phyloP scores from a whole-genome alignment of 1,284 basidiomycete genomes.

The Cryptococcus sp. region DNA sequence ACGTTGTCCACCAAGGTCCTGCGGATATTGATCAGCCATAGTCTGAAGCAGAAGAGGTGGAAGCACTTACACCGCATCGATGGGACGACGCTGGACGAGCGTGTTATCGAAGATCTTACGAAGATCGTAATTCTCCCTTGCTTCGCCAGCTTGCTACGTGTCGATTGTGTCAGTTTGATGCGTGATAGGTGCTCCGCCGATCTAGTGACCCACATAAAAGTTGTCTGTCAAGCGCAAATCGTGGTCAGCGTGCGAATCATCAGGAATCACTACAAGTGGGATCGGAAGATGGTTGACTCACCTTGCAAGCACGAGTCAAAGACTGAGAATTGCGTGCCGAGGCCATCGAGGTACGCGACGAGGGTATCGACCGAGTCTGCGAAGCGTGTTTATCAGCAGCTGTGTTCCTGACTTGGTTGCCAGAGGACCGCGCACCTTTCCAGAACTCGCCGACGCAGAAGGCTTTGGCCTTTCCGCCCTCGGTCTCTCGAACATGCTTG shows the following conservation, averaged over 20 bases:
- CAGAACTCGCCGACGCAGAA: constrained; percentile 62
- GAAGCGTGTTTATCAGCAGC: background rate
- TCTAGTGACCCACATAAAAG: constrained; percentile 54
- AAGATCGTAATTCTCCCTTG: constrained; percentile 58
- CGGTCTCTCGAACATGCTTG: constrained; percentile 56
- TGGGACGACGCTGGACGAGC: constrained; percentile 59
- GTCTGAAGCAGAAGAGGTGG: background rate
- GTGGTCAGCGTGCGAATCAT: background rate
- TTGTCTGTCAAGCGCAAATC: constrained; percentile 41
- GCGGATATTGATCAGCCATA: background rate
- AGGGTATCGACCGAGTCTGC: constrained; percentile 49
- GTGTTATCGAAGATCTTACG: constrained; percentile 61
- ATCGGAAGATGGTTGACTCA: constrained; percentile 12
- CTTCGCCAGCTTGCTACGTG: constrained; percentile 55
- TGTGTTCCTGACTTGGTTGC: background rate
- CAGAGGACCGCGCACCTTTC: constrained; percentile 47
- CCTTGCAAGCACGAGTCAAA: constrained; percentile 62
- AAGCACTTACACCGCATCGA: constrained; percentile 59
- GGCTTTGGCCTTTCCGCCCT: constrained; percentile 53
- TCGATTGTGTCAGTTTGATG: background rate
- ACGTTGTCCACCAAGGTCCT: constrained; percentile 60
- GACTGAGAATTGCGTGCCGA: constrained; percentile 60
- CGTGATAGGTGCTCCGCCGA: background rate
- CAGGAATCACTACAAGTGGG: background rate
- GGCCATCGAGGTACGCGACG: constrained; percentile 47